Evolutionary conservation across 2,329 filamentous ascomycete genomes (phyloP).

Genomic region (Ophiosphaerella narmari): DNA sequence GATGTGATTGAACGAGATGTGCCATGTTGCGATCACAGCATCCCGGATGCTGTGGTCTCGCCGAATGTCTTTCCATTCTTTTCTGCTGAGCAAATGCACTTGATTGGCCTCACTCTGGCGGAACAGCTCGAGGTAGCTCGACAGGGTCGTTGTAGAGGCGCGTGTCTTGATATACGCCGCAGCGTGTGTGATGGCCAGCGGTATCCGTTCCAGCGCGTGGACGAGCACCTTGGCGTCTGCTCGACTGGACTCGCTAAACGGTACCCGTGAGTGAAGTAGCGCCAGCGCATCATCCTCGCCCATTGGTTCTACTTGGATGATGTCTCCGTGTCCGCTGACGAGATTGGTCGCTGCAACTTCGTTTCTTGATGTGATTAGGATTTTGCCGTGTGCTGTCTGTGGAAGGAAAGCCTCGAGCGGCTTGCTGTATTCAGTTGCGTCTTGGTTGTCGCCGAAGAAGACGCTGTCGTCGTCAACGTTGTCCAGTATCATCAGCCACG

Average conservation of each 20-base stretch:
- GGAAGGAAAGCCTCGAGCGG: conserved; percentile 13
- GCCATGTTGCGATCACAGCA: conserved; percentile 44
- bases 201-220: conserved; percentile 33
- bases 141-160: conserved; percentile 3
- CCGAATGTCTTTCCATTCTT: conserved; percentile 32
- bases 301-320: conserved; percentile 30
- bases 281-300: conserved; percentile 15
- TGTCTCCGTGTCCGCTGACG: conserved; percentile 11
- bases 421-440: background rate
- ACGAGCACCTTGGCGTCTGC: conserved; percentile 10
- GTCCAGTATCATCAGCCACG: conserved; percentile 22
- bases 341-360: conserved; percentile 17
- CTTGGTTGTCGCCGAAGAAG: conserved; percentile 1
- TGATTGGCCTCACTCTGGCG: conserved; percentile 38
- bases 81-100: conserved; percentile 15
- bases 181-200: conserved; percentile 7
- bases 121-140: conserved; percentile 11
- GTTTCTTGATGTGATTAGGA: conserved; percentile 21
- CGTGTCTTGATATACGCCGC: conserved; percentile 6
- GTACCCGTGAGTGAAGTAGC: conserved; percentile 27
- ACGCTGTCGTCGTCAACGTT: conserved; percentile 18
- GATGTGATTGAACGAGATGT: conserved; percentile 39
- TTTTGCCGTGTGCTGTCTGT: conserved; percentile 11
- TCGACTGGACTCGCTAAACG: conserved; percentile 3
- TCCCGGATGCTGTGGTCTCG: conserved; percentile 39